Base-by-base conservation (phyloP, 768 basidiomycete genomes). In the Lactarius pseudohatsudake region DNA sequence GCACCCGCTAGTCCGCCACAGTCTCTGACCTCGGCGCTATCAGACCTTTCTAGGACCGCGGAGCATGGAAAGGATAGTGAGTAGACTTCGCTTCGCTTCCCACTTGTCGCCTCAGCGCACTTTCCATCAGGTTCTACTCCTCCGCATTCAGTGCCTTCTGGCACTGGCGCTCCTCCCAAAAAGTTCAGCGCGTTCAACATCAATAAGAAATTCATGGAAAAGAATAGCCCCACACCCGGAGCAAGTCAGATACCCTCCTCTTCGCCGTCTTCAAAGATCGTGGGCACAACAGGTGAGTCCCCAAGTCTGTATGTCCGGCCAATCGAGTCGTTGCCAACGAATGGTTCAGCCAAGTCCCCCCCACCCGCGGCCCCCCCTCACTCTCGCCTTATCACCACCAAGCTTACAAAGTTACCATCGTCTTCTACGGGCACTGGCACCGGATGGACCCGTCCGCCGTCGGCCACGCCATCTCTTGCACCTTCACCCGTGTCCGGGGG, bases 171-270 rank as follows among this genome's bases (percentile, higher is more conserved):
- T 2, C 88, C 86, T 69, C 84, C 85, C 36, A 98, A 98, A 82
- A 88, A 90, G 73, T 96, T 95, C 77, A 92, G 81, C 74, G 86
- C 93, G 34, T 86, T 94, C 69, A 94, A 94, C 75, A 93, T 98
- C 77, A 96, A 93, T 81, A 96, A 95, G 86, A 94, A 92, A 77
- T 98, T 98, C 77, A 81, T 98, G 53, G 91, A 94, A 80, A 96
- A 96, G 83, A 90, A 89, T 63, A 86, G 86, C 7, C 76, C 87
- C 53, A 79, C 86, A 50, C 81, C 86, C 30, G 77, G 80, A 57
- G 75, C 85, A 30, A 72, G 80, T 41, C 78, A 84, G 22, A 72
- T 79, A 58, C 77, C 81, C 32, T 77, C 83, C 26, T 74, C 75
- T 59, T 80, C 81, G 38, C 74, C 79, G 57, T 72, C 80, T 50